Evolutionary conservation across 495 filamentous ascomycete species (phyloP), one percentile per base, ranked within the genome.

Genomic region (Pyrenula massariospora): DNA sequence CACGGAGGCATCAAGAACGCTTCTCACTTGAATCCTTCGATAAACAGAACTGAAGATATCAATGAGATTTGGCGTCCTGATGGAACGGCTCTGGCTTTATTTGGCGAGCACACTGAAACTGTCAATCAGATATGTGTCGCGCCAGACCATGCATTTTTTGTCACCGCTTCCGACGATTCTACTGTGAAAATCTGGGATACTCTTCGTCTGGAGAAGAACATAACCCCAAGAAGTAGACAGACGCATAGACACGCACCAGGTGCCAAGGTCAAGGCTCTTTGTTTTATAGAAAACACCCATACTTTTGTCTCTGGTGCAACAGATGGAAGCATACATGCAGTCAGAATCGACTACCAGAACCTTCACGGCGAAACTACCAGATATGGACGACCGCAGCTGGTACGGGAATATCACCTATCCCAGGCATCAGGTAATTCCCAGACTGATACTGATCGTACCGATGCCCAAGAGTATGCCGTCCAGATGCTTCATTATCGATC

Each of bases 141-240:
- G 1, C 89, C 94, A 8, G 94, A 97, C 67, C 94, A 99, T 67
- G 73, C 81, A 2, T 99, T 99, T 73, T 99, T 99, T 68, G 78
- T 93, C 24, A 97, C 92, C 0, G 93, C 79, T 3, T 91, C 91
- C 12, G 91, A 97, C 68, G 94, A 99, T 70, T 87, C 91, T 10
- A 85, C 80, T 15, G 89, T 96, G 48, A 94, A 89, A 62, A 78
- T 99, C 10, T 99, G 94, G 94, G 94, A 99, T 68, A 86, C 89
- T 11, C 81, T 81, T 22, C 80, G 94, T 31, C 73, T 99, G 2
- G 94, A 99, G 66, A 84, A 87, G 47, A 97, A 95, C 65, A 74
- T 96, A 48, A 84, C 86, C 0, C 86, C 95, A 63, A 80, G 89
- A 48, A 87, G 91, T 12, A 79, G 94, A n/a, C 89, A 93, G 62